Evolutionary conservation across 1,139 yeast species (phyloP).

Genomic region (Scheffersomyces illinoinensis): DNA sequence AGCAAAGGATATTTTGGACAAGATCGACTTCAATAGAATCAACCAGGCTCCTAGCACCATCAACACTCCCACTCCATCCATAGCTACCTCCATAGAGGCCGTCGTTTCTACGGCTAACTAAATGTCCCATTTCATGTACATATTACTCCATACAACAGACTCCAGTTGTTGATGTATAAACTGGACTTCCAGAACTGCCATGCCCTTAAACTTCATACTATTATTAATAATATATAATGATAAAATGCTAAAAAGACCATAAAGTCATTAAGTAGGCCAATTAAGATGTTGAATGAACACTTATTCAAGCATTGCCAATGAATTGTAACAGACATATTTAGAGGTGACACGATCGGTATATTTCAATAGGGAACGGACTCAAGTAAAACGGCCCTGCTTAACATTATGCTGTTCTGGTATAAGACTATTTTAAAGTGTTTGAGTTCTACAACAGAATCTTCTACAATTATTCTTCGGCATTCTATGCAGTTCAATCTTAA

Average conservation of each 20-base stretch:
- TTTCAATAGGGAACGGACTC: no score
- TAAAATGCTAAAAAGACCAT: neutral
- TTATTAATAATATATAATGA: neutral
- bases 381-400: no score
- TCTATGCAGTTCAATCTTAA: neutral
- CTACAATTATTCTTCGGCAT: neutral
- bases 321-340: no score
- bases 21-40: conserved; percentile 70
- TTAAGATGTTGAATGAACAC: neutral
- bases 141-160: neutral
- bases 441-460: no score
- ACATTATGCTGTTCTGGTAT: no score
- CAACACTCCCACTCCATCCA: conserved; percentile 2
- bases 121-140: neutral
- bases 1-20: conserved; percentile 80
- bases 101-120: neutral
- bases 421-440: no score
- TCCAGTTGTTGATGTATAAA: neutral
- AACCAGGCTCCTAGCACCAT: conserved; percentile 34
- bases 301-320: no score
- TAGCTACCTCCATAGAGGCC: neutral
- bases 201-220: neutral
- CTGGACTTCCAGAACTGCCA: neutral
- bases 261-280: no score
- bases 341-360: no score